Conservation (phyloP, 2,329 filamentous ascomycete species). For the Dactylellina drechsleri region DNA sequence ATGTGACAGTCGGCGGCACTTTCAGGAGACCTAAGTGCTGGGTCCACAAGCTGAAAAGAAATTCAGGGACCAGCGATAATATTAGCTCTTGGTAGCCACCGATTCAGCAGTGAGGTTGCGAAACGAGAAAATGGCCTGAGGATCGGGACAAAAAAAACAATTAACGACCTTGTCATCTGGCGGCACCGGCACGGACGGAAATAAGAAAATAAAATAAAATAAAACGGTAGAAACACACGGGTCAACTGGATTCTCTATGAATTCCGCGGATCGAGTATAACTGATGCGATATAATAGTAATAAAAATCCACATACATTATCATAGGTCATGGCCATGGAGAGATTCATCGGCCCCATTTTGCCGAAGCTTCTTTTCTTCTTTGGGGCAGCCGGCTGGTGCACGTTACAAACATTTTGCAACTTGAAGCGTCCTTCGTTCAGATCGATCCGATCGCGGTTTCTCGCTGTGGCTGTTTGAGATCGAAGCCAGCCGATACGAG, state of each 20-base stretch:
- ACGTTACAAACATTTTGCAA: background rate
- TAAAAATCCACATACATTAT: background rate
- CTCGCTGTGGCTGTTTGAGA: too few species aligned
- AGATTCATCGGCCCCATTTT: background rate
- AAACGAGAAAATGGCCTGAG: constrained; percentile 34
- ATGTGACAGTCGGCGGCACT: constrained; percentile 8
- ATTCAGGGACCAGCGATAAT: constrained; percentile 20
- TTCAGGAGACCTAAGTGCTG: constrained; percentile 14
- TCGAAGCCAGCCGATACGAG: too few species aligned
- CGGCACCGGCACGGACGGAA: background rate
- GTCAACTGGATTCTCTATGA: too few species aligned
- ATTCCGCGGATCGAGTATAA: background rate
- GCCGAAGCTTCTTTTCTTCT: background rate
- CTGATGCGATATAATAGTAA: background rate
- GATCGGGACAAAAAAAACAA: constrained; percentile 35
- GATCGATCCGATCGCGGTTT: too few species aligned
- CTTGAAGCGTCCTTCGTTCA: background rate
- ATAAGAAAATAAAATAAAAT: constrained; percentile 1
- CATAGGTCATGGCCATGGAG: background rate
- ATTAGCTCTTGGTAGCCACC: constrained; percentile 25
- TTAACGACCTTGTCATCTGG: background rate
- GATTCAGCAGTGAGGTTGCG: constrained; percentile 34
- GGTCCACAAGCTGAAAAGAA: constrained; percentile 4
- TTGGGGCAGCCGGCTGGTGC: background rate
- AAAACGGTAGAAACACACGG: background rate